A percentile compares a stretch with the other conserved stretches of the same genome.
These are phyloP conservation scores for Neofusicoccum parvum DNA, from an alignment of 2,329 filamentous ascomycete species.

Conservation along the genomic window DNA sequence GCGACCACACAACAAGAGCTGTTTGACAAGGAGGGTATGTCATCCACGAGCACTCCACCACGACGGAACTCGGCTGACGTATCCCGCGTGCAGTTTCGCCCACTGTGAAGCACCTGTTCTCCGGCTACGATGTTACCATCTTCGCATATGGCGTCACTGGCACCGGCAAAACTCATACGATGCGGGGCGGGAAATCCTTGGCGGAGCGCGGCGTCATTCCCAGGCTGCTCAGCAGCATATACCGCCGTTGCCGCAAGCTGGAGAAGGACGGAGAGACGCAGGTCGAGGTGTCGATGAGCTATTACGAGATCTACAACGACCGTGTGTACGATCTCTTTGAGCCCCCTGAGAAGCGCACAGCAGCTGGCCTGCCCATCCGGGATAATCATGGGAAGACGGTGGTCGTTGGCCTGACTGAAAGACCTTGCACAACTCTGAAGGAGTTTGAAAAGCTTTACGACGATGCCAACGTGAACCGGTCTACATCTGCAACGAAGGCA, in stretches of 20 bases:
- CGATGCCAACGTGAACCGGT: slow-evolving; percentile 86
- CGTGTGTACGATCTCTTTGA: slow-evolving; percentile 92
- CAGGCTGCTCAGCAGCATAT: slow-evolving; percentile 80
- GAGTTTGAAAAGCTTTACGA: slow-evolving; percentile 91
- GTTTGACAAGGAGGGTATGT: slow-evolving; percentile 83
- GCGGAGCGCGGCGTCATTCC: slow-evolving; percentile 88
- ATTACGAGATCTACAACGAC: slow-evolving; percentile 98
- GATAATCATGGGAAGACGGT: slow-evolving; percentile 86
- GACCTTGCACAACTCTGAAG: slow-evolving; percentile 78
- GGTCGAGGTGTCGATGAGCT: slow-evolving; percentile 77
- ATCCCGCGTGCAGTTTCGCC: slow-evolving; percentile 69
- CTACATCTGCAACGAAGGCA: slow-evolving; percentile 83
- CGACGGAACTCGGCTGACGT: background rate
- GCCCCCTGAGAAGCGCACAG: slow-evolving; percentile 80
- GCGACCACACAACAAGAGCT: slow-evolving; percentile 79
- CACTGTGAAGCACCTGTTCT: slow-evolving; percentile 88
- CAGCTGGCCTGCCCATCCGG: slow-evolving; percentile 76
- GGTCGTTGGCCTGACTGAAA: slow-evolving; percentile 82
- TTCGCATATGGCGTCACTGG: slow-evolving; percentile 94
- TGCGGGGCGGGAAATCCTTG: slow-evolving; percentile 86
- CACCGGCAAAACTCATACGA: slow-evolving; percentile 93
- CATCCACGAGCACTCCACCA: background rate
- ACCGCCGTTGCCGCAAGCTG: slow-evolving; percentile 81
- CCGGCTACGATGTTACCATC: slow-evolving; percentile 82
- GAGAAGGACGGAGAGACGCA: slow-evolving; percentile 75